Conservation (phyloP, 2,329 filamentous ascomycete genomes). For the Blastomyces gilchristii region DNA sequence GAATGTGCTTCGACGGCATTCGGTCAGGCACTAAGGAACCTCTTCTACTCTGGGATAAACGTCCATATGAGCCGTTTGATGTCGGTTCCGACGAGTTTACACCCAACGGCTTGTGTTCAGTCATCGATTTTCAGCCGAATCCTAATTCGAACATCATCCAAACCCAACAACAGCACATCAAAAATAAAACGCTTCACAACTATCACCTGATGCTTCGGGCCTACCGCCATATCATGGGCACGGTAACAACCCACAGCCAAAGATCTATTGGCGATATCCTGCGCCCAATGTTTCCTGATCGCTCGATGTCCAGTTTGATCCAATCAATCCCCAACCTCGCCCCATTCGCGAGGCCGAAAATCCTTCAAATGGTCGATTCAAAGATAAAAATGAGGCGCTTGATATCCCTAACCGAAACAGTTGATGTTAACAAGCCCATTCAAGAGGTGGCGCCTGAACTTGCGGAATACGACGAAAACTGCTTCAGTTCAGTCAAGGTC, state of each 20-base stretch:
- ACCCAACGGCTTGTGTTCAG: slow-evolving; percentile 40
- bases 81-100: slow-evolving; percentile 53
- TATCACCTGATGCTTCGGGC: slow-evolving; percentile 20
- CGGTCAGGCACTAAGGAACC: slow-evolving; percentile 31
- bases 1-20: slow-evolving; percentile 1
- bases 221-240: slow-evolving; percentile 21
- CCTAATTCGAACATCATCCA: slow-evolving; percentile 19
- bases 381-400: background rate
- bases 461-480: slow-evolving; percentile 13
- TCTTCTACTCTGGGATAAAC: slow-evolving; percentile 56
- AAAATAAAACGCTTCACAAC: slow-evolving; percentile 14
- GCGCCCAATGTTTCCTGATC: slow-evolving; percentile 23
- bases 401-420: background rate
- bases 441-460: slow-evolving; percentile 6
- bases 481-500: slow-evolving; percentile 20
- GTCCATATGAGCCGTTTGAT: slow-evolving; percentile 58
- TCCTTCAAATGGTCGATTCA: slow-evolving; percentile 15
- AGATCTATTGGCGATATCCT: slow-evolving; percentile 21
- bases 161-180: slow-evolving; percentile 16
- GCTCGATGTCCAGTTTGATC: slow-evolving; percentile 25
- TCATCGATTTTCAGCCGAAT: slow-evolving; percentile 29
- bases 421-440: background rate
- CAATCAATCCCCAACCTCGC: slow-evolving; percentile 26
- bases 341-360: slow-evolving; percentile 17
- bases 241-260: slow-evolving; percentile 15